Evolutionary conservation across 495 filamentous ascomycete species (phyloP), one percentile per base, ranked within the genome.

Genomic region (Penicillium goetzii): DNA sequence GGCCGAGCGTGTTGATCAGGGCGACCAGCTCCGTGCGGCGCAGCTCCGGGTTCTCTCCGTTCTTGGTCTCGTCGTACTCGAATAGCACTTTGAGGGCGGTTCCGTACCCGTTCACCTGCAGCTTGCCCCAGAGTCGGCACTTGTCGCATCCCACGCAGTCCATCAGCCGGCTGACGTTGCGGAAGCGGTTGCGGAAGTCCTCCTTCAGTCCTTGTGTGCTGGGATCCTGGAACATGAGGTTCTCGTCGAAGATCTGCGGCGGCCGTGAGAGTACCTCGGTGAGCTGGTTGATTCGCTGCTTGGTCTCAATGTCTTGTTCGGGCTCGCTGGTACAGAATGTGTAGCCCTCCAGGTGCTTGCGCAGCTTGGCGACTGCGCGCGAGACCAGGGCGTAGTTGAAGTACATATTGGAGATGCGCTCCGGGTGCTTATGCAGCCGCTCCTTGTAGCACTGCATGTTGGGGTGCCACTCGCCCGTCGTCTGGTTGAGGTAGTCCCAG

Each of bases 111-210:
- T 90, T 90, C 7, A 92, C 95, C 74, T 99, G 95, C n/a, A 99
- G 76, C 76, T 98, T 99, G 54, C 95, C 95, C 96, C 95, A 99
- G 3, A 99, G 86, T 17, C 95, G 87, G 78, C 95, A 99, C 79
- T 99, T 99, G 79, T 99, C 95, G 76, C 95, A 99, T 23, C 95
- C 95, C 17, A 98, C 95, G 74, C 95, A 99, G 78, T 99, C 95
- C 95, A 99, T 99, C 68, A 98, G 79, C 23, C 95, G 86, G 66
- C 89, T 93, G 57, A 99, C 92, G 66, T 99, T 99, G 66, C 95
- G 86, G 85, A 99, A 98, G 15, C 95, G 91, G 72, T 96, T 94
- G 67, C 92, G 89, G 84, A 99, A 99, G 72, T 99, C 95, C 73
- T 98, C 96, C 73, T 97, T 98, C 40, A 98, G 81, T 34, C 88